Evolutionary conservation across 192 early-diverging fungal species (phyloP).

Genomic region (Podila epicladia): DNA sequence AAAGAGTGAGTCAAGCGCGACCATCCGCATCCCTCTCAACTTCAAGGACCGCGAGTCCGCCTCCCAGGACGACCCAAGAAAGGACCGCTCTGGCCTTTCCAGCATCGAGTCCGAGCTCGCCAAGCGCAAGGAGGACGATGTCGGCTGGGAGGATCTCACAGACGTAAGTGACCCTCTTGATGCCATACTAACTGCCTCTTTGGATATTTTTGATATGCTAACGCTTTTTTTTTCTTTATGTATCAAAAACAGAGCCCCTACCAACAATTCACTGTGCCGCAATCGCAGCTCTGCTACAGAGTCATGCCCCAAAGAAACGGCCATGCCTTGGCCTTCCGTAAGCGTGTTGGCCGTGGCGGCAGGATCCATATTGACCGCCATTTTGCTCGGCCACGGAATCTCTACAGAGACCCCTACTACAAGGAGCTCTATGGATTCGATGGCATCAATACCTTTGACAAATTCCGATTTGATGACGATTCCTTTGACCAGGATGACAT

Average conservation of each 20-base stretch:
- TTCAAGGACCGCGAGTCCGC: conserved; percentile 58
- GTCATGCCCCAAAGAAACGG: conserved; percentile 20
- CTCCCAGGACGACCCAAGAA: conserved; percentile 47
- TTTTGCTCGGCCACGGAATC: conserved; percentile 18
- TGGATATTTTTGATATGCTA: not conserved
- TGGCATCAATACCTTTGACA: conserved; percentile 54
- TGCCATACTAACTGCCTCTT: too few relatives aligned
- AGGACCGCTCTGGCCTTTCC: conserved; percentile 53
- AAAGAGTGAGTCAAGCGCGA: conserved; percentile 54
- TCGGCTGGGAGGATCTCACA: conserved; percentile 74
- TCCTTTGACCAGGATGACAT: conserved; percentile 51
- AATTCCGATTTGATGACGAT: conserved; percentile 55
- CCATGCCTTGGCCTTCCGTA: conserved; percentile 57
- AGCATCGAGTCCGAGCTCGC: conserved; percentile 66
- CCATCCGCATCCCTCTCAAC: conserved; percentile 70
- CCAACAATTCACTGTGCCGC: conserved; percentile 54
- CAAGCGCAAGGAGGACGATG: conserved; percentile 64
- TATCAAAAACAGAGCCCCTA: conserved; percentile 53
- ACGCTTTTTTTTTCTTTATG: not conserved
- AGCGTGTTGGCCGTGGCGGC: conserved; percentile 82
- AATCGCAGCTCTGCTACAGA: conserved; percentile 51
- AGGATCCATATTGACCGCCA: conserved; percentile 79
- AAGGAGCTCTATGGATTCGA: conserved; percentile 33
- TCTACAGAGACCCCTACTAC: conserved; percentile 23
- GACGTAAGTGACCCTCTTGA: conserved; percentile 59